Conservation (phyloP, 108 stramenopile species). For the Cyclotella atomus region DNA sequence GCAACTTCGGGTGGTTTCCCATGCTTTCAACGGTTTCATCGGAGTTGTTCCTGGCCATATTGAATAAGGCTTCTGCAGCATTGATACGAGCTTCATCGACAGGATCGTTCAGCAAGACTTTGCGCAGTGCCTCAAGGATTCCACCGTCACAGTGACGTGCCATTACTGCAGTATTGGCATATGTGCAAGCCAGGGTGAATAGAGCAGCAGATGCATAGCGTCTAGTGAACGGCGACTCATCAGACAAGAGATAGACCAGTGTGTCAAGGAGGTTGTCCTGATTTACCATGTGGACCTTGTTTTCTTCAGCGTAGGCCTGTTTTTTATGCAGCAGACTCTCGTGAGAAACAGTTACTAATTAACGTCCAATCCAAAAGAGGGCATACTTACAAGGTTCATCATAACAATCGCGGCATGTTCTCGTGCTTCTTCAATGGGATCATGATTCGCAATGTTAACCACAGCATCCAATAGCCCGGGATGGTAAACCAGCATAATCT, state of each 20-base stretch:
- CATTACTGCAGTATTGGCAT: constrained; percentile 53
- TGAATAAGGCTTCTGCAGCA: constrained; percentile 53
- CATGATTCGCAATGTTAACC: constrained; percentile 46
- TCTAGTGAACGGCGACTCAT: constrained; percentile 53
- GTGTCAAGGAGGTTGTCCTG: constrained; percentile 54
- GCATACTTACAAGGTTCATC: constrained; percentile 52
- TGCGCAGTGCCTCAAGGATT: constrained; percentile 47
- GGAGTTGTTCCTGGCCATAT: constrained; percentile 49
- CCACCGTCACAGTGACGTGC: constrained; percentile 53
- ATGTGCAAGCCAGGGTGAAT: constrained; percentile 58
- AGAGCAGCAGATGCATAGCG: constrained; percentile 61
- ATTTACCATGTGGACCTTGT: constrained; percentile 57
- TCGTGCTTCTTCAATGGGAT: constrained; percentile 56
- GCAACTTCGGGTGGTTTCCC: constrained; percentile 44
- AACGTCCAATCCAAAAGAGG: background rate
- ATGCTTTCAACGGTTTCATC: constrained; percentile 45
- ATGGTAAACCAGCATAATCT: constrained; percentile 46
- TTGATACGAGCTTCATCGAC: constrained; percentile 51
- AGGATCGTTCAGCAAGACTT: constrained; percentile 48
- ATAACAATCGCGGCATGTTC: constrained; percentile 59
- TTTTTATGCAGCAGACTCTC: background rate
- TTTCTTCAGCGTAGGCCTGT: constrained; percentile 60
- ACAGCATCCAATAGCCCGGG: constrained; percentile 46
- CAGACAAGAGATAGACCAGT: constrained; percentile 42
- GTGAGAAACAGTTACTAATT: constrained; percentile 2